Conservation (phyloP, 345 rosid genomes). For the Alliaria petiolata region DNA sequence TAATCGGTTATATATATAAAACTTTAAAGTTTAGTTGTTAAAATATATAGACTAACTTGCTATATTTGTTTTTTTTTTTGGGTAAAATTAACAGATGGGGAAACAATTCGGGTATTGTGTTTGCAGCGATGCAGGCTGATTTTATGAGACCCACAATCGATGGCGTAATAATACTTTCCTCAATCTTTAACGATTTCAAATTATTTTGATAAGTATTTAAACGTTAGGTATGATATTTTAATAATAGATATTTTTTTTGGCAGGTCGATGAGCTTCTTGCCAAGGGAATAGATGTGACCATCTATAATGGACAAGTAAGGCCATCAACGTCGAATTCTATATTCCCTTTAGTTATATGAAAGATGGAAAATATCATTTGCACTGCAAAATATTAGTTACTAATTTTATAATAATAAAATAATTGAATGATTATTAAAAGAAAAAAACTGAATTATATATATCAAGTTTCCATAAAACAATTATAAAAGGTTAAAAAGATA, state of each 20-base stretch:
- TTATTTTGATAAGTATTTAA: not conserved
- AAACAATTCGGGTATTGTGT: slow-evolving; percentile 54
- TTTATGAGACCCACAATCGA: slow-evolving; percentile 78
- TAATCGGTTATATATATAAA: not conserved
- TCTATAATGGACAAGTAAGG: slow-evolving; percentile 88
- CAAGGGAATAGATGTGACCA: slow-evolving; percentile 68
- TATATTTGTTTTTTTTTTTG: too few species aligned
- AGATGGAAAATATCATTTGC: not conserved
- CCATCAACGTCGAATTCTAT: not conserved
- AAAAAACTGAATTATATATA: too few species aligned
- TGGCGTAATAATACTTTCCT: slow-evolving; percentile 46
- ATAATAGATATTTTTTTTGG: not conserved
- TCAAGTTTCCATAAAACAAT: too few species aligned
- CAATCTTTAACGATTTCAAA: not conserved
- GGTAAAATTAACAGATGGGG: slow-evolving; percentile 75
- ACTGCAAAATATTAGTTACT: not conserved
- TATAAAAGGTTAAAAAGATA: too few species aligned
- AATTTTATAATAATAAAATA: too few species aligned
- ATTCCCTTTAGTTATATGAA: not conserved
- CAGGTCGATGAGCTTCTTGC: slow-evolving; percentile 80
- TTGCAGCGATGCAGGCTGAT: slow-evolving; percentile 45
- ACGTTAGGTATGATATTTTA: not conserved
- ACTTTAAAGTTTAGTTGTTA: too few species aligned
- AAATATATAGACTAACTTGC: too few species aligned
- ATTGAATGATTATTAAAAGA: too few species aligned